A percentile compares a stretch with the other conserved stretches of the same genome.
Evolutionary conservation across 371 early-diverging fungal species (phyloP).

Genomic region (Rhizomucor miehei): DNA sequence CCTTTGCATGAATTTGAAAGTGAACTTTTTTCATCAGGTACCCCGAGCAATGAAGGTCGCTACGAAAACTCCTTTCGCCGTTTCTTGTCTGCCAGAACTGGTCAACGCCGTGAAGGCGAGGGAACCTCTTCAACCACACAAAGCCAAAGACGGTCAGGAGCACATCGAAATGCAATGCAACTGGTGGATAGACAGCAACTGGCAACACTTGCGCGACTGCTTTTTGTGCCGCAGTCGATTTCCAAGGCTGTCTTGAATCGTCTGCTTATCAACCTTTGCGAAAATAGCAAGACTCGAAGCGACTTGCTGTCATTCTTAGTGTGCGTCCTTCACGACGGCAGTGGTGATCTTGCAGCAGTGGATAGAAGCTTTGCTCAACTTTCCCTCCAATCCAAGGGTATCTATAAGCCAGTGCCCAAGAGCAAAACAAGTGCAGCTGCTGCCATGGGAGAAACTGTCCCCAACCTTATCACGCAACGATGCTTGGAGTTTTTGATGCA

Average conservation of each 20-base stretch:
- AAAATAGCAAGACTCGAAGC: slow-evolving; percentile 82
- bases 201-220: slow-evolving; percentile 78
- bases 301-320: slow-evolving; percentile 86
- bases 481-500: slow-evolving; percentile 82
- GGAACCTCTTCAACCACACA: not conserved
- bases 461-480: slow-evolving; percentile 84
- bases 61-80: slow-evolving; percentile 12
- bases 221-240: slow-evolving; percentile 79
- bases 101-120: not conserved
- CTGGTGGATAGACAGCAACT: slow-evolving; percentile 81
- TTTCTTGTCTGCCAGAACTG: not conserved
- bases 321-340: slow-evolving; percentile 83
- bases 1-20: slow-evolving; percentile 2
- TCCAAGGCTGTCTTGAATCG: slow-evolving; percentile 69
- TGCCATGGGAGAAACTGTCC: slow-evolving; percentile 53
- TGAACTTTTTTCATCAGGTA: slow-evolving; percentile 8
- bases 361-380: slow-evolving; percentile 79
- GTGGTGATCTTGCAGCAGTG: slow-evolving; percentile 71
- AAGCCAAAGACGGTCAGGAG: slow-evolving; percentile 1
- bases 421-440: slow-evolving; percentile 20
- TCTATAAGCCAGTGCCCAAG: slow-evolving; percentile 29
- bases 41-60: not conserved
- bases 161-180: slow-evolving; percentile 68
- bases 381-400: slow-evolving; percentile 55
- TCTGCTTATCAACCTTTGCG: slow-evolving; percentile 83